A percentile compares a stretch with the other conserved stretches of the same genome.
phyloP scores from a whole-genome alignment of 1,139 yeast genomes.

The Yamadazyma siamensis region DNA sequence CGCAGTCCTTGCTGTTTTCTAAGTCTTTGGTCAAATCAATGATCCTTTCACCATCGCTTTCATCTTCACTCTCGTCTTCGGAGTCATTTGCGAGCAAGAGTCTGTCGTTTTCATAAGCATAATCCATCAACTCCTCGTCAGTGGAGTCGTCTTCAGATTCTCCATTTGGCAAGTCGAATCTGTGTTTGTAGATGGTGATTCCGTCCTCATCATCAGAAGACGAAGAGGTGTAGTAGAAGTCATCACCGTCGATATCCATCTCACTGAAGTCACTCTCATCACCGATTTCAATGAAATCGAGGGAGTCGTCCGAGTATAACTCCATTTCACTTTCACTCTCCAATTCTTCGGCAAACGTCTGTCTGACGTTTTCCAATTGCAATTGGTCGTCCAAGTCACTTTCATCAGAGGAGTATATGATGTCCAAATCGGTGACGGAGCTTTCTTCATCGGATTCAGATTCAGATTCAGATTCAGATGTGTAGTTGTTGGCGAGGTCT shows the following conservation, averaged over 20 bases:
- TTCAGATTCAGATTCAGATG: constrained; percentile 2
- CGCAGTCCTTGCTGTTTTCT: constrained; percentile 45
- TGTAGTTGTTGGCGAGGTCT: constrained; percentile 3
- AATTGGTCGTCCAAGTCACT: constrained; percentile 33
- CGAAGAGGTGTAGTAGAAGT: constrained; percentile 15
- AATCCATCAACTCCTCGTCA: constrained; percentile 33
- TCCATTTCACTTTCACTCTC: constrained; percentile 30
- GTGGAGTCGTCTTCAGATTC: constrained; percentile 35
- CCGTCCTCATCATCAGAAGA: constrained; percentile 39
- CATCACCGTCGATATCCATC: constrained; percentile 22
- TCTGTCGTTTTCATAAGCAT: constrained; percentile 22
- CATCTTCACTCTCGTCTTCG: constrained; percentile 30
- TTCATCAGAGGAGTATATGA: constrained; percentile 32
- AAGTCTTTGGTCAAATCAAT: constrained; percentile 45
- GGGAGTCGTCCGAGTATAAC: constrained; percentile 21
- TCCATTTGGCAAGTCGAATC: constrained; percentile 38
- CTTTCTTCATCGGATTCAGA: constrained; percentile 15
- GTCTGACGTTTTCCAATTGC: constrained; percentile 39
- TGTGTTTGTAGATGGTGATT: constrained; percentile 41
- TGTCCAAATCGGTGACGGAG: constrained; percentile 23
- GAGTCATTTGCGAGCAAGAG: constrained; percentile 29
- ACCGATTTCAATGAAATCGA: constrained; percentile 33
- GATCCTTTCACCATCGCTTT: constrained; percentile 33
- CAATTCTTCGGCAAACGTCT: constrained; percentile 35
- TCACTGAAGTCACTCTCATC: constrained; percentile 17